Evolutionary conservation across 2,329 filamentous ascomycete species (phyloP), one percentile per base, ranked within the genome.

Genomic region (Aspergillus tamarii): DNA sequence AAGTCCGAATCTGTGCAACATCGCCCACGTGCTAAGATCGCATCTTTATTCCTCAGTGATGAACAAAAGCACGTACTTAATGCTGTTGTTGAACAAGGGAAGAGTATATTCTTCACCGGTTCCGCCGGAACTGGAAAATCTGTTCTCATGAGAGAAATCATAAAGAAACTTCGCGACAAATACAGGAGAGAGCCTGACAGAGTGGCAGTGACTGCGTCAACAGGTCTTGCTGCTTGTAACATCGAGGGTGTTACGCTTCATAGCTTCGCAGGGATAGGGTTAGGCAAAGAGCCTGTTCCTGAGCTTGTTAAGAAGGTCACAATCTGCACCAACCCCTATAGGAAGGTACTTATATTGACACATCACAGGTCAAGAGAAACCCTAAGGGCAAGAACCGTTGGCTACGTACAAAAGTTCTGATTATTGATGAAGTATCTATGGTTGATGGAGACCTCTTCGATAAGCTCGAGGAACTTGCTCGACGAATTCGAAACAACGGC

Each of bases 351-450:
- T 34, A 21, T 52, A 45, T 65, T 75, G 57, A 76, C 62, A 57
- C 32, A 7, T 32, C 48, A 34, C 64, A 81, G 84, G 92, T 99
- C 70, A 90, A 91, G 70, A 87, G 89, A 63, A 97, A 98, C 69
- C 84, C 87, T 21, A 98, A 97, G 76, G 93, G 93, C 26, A 94
- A 91, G 75, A 90, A 88, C 67, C 87, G 94, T 46, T 99, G 96
- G 96, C 81, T 96, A 68, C 88, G 89, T 62, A 96, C 93, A 0
- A 96, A 94, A 73, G 88, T 93, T 14, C 85, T 99, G 28, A 85
- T 99, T 69, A 87, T 99, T 71, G 95, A 99, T 78, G 95, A 99
- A 76, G 89, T 99, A 4, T 98, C 95, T 14, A 99, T 99, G 96
- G 94, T 99, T 5, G 95, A 99, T 72, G 95, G 93, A 1, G 94